Evolutionary conservation across 2,329 filamentous ascomycete species (phyloP).

Genomic region (Colletotrichum lentis): DNA sequence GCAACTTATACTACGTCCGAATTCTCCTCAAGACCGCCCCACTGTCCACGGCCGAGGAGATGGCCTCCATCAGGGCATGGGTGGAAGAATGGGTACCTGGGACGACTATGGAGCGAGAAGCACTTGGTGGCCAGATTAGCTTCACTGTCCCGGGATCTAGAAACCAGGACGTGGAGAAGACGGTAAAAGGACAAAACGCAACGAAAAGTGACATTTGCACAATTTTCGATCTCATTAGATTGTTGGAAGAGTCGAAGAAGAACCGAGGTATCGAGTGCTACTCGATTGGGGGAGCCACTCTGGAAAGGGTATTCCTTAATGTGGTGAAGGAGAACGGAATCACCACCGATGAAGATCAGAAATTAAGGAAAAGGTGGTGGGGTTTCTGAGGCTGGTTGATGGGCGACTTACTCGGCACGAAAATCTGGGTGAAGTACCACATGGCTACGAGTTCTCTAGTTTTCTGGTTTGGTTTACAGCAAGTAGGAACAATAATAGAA

Average conservation of each 20-base stretch:
- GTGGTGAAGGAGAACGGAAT: conserved; percentile 69
- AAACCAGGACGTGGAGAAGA: neutral
- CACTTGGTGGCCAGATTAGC: conserved; percentile 70
- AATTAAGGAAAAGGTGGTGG: neutral
- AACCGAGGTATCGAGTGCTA: conserved; percentile 43
- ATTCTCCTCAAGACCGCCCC: conserved; percentile 67
- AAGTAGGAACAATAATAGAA: neutral
- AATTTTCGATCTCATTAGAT: neutral
- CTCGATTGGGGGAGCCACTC: conserved; percentile 69
- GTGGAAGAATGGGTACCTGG: conserved; percentile 59
- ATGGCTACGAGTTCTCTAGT: neutral
- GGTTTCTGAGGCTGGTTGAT: neutral
- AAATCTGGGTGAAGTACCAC: no score
- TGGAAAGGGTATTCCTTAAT: conserved; percentile 76
- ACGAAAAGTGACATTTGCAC: conserved; percentile 53
- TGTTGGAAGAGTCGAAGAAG: neutral
- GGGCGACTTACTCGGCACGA: neutral
- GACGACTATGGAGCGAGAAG: conserved; percentile 64
- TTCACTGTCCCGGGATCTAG: conserved; percentile 43
- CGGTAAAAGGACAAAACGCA: conserved; percentile 52
- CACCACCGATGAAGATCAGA: conserved; percentile 43
- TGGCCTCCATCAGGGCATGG: conserved; percentile 65
- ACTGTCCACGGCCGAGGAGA: conserved; percentile 63
- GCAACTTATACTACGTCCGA: conserved; percentile 70
- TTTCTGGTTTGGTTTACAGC: neutral